Base-by-base conservation (phyloP, 108 stramenopile genomes). In the Skeletonema marinoi region DNA sequence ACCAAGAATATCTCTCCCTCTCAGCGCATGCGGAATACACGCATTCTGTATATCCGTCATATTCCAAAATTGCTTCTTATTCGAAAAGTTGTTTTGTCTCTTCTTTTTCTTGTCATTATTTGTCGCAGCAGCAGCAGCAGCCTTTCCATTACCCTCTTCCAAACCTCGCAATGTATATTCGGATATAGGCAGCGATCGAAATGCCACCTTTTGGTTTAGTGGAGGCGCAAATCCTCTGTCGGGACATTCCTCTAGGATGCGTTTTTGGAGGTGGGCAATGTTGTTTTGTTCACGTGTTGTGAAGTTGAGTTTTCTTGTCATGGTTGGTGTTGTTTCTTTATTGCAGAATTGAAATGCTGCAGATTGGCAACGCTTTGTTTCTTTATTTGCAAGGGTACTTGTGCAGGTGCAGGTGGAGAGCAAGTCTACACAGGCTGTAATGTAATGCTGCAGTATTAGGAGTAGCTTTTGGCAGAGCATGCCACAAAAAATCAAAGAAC, bases 41-140 rank as follows among this genome's bases (percentile, higher is more conserved):
- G 92, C 94, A 66, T 88, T 89, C 74, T 98, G 97, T 66, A 98
- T 96, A 51, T 93, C 91, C 21, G 98, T 98, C 91, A 95, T 91
- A 64, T 85, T 93, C 30, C 87, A 87, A 64, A 95, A 96, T 36
- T 80, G 85, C 54, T 85, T 87, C 60, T 78, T 84, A 19, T 86
- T 84, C 62, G 66, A 65, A 50, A 44, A 42, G 41, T 42, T 64
- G 19, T 38, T 64, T 38, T 36, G 38, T 64, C 32, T 51, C 36
- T 70, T 65, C n/a, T 77, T 81, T 56, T 86, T 88, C 32, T 56
- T 77, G 32, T 44, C 32, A 3, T 58, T 56, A 10, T 54, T 56
- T 50, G 10, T 61, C 60, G 31, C 39, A 10, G 11, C 39, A 10
- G 11, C 39, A 10, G 11, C 36, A 59, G 12, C 7, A 62, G 31